A percentile compares a stretch with the other conserved stretches of the same genome.
Evolutionary conservation across 371 early-diverging fungal genomes (phyloP).

Genomic region (Apophysomyces trapeziformis): DNA sequence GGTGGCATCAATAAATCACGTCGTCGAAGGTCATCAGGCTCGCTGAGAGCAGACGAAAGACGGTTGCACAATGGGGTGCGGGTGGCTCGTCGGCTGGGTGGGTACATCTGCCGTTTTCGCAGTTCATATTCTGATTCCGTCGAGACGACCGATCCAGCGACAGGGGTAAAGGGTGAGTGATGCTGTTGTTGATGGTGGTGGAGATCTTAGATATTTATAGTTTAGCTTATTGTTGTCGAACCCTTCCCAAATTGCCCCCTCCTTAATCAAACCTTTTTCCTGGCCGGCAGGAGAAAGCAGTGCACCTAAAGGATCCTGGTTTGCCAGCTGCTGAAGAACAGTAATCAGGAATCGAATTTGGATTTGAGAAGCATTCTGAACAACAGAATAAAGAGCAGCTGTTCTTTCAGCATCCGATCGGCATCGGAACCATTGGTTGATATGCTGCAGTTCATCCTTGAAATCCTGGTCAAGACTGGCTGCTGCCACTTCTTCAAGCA

Average conservation of each 20-base stretch:
- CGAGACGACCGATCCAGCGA: slow-evolving; percentile 40
- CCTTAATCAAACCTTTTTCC: slow-evolving; percentile 55
- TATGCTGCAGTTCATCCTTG: slow-evolving; percentile 90
- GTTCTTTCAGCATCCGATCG: slow-evolving; percentile 93
- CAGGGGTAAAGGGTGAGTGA: slow-evolving; percentile 15
- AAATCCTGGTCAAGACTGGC: slow-evolving; percentile 92
- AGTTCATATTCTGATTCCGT: slow-evolving; percentile 44
- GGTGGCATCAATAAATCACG: slow-evolving; percentile 38
- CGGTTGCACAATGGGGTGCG: slow-evolving; percentile 31
- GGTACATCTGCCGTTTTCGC: slow-evolving; percentile 41
- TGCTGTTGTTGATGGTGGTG: neutral
- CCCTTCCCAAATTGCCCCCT: slow-evolving; percentile 2
- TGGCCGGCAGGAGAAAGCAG: slow-evolving; percentile 62
- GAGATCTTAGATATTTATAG: slow-evolving; percentile 3
- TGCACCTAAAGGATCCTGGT: slow-evolving; percentile 70
- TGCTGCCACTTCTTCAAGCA: slow-evolving; percentile 94
- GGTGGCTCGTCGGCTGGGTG: slow-evolving; percentile 27
- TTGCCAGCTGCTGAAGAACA: slow-evolving; percentile 88
- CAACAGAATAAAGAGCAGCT: slow-evolving; percentile 87
- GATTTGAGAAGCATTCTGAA: slow-evolving; percentile 90
- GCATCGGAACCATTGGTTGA: slow-evolving; percentile 95
- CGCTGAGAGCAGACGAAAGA: slow-evolving; percentile 43
- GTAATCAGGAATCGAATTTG: slow-evolving; percentile 94
- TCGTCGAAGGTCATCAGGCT: slow-evolving; percentile 48
- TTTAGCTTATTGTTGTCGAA: slow-evolving; percentile 8